A percentile compares a stretch with the other conserved stretches of the same genome.
These are phyloP conservation scores for Komagataea norvegica DNA, from an alignment of 1,139 yeast genomes.

Conservation along the genomic window DNA sequence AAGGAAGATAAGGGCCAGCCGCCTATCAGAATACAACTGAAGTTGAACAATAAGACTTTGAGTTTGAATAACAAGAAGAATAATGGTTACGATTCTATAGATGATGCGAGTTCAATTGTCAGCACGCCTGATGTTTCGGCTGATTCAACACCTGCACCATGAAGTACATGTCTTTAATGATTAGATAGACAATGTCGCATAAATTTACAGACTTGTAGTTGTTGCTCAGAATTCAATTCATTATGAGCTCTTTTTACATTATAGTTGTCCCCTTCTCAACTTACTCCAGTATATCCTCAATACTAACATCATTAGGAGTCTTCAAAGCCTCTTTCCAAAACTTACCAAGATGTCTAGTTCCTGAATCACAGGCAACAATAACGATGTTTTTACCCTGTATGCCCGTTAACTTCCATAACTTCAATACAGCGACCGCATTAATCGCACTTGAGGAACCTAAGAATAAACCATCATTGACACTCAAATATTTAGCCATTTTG, in stretches of 20 bases:
- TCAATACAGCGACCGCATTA: conserved; percentile 85
- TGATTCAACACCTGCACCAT: conserved; percentile 10
- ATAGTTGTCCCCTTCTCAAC: too few relatives aligned
- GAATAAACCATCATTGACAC: conserved; percentile 81
- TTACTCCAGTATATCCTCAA: conserved; percentile 27
- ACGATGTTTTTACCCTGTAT: conserved; percentile 68
- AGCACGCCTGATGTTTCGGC: conserved; percentile 13
- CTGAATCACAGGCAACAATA: conserved; percentile 91
- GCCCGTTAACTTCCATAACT: conserved; percentile 48
- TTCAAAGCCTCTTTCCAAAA: conserved; percentile 73
- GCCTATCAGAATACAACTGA: conserved; percentile 10
- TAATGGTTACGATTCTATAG: conserved; percentile 1
- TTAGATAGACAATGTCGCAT: background rate
- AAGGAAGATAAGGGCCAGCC: background rate
- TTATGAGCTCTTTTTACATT: too few relatives aligned
- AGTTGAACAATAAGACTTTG: conserved; percentile 9
- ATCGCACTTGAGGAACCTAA: conserved; percentile 91
- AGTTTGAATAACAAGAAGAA: conserved; percentile 1
- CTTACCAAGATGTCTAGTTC: conserved; percentile 82
- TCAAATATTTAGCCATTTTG: conserved; percentile 80
- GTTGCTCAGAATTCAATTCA: too few relatives aligned
- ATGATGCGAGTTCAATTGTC: conserved; percentile 10
- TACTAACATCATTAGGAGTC: conserved; percentile 27
- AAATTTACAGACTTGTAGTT: background rate
- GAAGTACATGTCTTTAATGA: background rate